phyloP scores from a whole-genome alignment of 805 yeast genomes.

The Starmerella sirachaensis region DNA sequence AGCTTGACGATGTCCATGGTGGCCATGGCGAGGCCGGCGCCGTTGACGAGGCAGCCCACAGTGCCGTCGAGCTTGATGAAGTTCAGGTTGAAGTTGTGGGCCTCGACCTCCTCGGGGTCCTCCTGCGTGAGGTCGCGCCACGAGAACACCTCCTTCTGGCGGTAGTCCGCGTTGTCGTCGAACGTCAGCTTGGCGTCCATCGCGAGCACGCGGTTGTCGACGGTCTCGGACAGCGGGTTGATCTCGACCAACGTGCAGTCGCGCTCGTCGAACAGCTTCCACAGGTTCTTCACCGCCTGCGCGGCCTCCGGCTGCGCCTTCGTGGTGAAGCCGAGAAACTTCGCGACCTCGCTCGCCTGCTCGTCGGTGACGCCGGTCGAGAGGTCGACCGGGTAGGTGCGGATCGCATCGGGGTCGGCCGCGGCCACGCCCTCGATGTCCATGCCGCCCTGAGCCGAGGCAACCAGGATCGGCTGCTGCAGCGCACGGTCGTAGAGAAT shows the following conservation, averaged over 20 bases:
- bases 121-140: constrained; percentile 98
- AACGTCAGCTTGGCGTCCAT: constrained; percentile 99
- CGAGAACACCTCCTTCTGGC: constrained; percentile 86
- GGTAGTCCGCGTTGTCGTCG: constrained; percentile 90
- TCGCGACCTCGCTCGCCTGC: constrained; percentile 65
- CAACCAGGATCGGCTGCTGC: constrained; percentile 85
- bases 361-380: constrained; percentile 68
- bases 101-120: constrained; percentile 93
- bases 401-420: constrained; percentile 79
- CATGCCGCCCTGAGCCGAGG: constrained; percentile 98
- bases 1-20: constrained; percentile 98
- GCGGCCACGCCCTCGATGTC: constrained; percentile 98
- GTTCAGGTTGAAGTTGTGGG: constrained; percentile 79
- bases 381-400: constrained; percentile 69
- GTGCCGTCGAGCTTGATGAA: constrained; percentile 97
- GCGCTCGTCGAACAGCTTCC: constrained; percentile 75
- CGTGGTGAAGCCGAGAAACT: constrained; percentile 66
- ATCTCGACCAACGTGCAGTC: constrained; percentile 98
- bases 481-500: constrained; percentile 87
- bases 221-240: constrained; percentile 92
- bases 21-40: constrained; percentile 99
- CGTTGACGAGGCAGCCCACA: constrained; percentile 97
- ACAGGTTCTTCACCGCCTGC: constrained; percentile 70
- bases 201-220: constrained; percentile 80
- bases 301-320: constrained; percentile 79